Evolutionary conservation across 306 rosid species (phyloP), one percentile per base, ranked within the genome.

Genomic region (Acacia acuminata): DNA sequence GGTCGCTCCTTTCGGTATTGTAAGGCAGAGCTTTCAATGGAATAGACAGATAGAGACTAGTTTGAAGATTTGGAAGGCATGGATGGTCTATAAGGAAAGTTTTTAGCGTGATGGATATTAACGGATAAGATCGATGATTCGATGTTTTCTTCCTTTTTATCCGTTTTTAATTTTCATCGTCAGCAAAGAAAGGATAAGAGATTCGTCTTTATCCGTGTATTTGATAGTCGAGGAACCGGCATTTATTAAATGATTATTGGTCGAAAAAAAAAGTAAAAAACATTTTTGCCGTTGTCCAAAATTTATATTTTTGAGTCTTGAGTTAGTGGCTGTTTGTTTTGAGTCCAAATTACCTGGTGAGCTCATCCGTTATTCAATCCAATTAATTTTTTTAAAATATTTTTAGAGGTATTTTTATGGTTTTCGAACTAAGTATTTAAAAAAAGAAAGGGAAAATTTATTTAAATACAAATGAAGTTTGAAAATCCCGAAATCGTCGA

Each of bases 171-270:
- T 17, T 15, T 47, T 32, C 51, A 56, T 58, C 10, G 16, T 42
- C 51, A 14, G 45, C 9, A 79, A 63, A 44, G 34, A 79, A 47
- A 50, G 48, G 77, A 80, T 75, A 71, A 78, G 30, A 25, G 86
- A 82, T 86, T 86, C 84, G 82, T 67, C 51, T 82, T 75, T 86
- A 79, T 86, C 88, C 77, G 38, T 43, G 61, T 82, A 38, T 38
- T 38, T 6, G 42, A 38, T 38, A 38, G 6, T 38, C 42, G 42
- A 38, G 83, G 25, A 55, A 13, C 2, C 12, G 7, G 13, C 63
- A 56, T 56, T 56, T 7, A 51, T 16, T 15, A 15, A 17, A 15
- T 14, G 22, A 19, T 53, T 53, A 53, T 4, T 15, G 55, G 50
- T 45, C 50, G 4, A 32, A 32, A 32, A 32, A 32, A 32, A 32